phyloP scores from a whole-genome alignment of 2,329 filamentous ascomycete species.

The Clarireedia paspali region DNA sequence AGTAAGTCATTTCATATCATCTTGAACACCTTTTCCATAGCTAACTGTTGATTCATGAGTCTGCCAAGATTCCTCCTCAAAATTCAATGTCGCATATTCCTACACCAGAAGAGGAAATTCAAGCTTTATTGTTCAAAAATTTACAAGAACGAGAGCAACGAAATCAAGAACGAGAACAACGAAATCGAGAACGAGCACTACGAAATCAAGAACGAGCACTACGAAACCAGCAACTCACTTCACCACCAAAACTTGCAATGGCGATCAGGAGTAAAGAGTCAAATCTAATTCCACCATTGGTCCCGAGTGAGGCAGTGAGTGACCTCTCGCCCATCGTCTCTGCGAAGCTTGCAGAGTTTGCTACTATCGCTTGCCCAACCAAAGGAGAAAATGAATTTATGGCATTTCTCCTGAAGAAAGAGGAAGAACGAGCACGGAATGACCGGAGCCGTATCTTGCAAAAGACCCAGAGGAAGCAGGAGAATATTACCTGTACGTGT shows the following conservation, averaged over 20 bases:
- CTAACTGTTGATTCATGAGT: neutral
- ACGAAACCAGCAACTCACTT: no score
- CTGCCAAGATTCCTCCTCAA: neutral
- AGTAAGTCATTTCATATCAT: neutral
- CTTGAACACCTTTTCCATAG: neutral
- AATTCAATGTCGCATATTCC: no score
- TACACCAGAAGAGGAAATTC: no score
- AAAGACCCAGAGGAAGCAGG: neutral
- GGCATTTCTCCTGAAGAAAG: neutral
- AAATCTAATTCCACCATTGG: no score
- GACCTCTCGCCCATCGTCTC: neutral
- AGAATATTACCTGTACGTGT: neutral
- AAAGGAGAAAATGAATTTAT: conserved; percentile 2
- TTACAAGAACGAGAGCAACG: no score
- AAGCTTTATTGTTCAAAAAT: no score
- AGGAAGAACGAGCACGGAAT: neutral
- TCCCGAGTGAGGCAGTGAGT: no score
- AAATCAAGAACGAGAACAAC: no score
- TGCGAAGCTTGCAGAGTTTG: neutral
- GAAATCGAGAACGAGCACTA: no score
- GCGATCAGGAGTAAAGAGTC: no score
- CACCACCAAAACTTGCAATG: no score
- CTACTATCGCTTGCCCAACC: neutral
- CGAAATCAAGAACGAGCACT: no score
- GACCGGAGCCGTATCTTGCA: neutral